A percentile compares a stretch with the other conserved stretches of the same genome.
Conservation (phyloP, 1,284 basidiomycete genomes). For the Ceratobasidium theobromae region DNA sequence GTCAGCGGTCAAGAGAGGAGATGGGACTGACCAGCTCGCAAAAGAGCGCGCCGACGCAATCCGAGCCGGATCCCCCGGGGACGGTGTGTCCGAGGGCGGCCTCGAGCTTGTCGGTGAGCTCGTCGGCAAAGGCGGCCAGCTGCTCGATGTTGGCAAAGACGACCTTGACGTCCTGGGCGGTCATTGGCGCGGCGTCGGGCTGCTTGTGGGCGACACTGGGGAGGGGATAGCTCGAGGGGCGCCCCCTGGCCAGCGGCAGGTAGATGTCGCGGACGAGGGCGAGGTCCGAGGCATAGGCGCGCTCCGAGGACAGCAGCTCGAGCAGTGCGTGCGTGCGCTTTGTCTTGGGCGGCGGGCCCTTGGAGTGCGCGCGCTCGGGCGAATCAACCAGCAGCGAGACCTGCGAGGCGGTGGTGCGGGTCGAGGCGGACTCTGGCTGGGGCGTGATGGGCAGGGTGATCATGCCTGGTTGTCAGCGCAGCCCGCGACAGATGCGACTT, state of each 20-base stretch:
- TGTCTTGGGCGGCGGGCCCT: not conserved
- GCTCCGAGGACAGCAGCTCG: constrained; percentile 82
- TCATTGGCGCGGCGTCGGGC: constrained; percentile 57
- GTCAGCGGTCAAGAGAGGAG: not conserved
- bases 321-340: constrained; percentile 75
- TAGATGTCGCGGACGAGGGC: constrained; percentile 83
- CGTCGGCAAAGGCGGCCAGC: constrained; percentile 69
- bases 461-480: no score
- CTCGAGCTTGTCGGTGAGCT: constrained; percentile 62
- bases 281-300: constrained; percentile 85
- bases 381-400: constrained; percentile 19
- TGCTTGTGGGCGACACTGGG: constrained; percentile 5
- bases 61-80: constrained; percentile 52
- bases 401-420: constrained; percentile 1
- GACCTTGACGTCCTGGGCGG: constrained; percentile 65
- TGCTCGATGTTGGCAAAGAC: constrained; percentile 82
- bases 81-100: constrained; percentile 54
- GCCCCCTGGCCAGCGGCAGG: constrained; percentile 72
- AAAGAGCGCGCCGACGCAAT: constrained; percentile 78
- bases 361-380: not conserved
- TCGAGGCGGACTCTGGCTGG: constrained; percentile 11
- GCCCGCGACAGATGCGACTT: no score
- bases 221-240: constrained; percentile 22
- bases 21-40: constrained; percentile 59
- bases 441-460: not conserved